Evolutionary conservation across 768 basidiomycete genomes (phyloP).

Genomic region (Tremella yokohamensis): DNA sequence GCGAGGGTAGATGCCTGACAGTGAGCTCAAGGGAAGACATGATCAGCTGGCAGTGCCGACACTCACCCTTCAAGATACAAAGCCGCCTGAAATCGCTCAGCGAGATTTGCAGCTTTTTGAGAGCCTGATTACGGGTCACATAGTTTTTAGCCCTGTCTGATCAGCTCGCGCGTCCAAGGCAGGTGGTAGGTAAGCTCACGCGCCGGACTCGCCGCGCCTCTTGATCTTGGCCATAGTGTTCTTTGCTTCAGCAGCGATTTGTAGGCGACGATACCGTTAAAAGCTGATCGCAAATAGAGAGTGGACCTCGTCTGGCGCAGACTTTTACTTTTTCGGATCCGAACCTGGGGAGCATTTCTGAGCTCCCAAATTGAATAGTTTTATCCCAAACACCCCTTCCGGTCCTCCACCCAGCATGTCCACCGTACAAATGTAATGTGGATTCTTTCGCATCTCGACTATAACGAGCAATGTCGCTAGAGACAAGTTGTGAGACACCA

Average conservation of each 20-base stretch:
- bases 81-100: slow-evolving; percentile 92
- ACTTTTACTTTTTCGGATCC: slow-evolving; percentile 13
- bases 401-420: slow-evolving; percentile 10
- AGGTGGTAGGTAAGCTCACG: slow-evolving; percentile 46
- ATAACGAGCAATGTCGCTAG: background rate
- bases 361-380: slow-evolving; percentile 4
- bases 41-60: background rate
- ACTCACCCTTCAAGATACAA: slow-evolving; percentile 91
- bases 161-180: slow-evolving; percentile 1
- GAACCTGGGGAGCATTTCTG: slow-evolving; percentile 16
- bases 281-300: background rate
- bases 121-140: slow-evolving; percentile 79
- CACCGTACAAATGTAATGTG: background rate
- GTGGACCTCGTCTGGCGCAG: background rate
- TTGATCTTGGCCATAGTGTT: slow-evolving; percentile 52
- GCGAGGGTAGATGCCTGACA: slow-evolving; percentile 88
- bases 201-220: slow-evolving; percentile 52
- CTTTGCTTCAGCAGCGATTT: background rate
- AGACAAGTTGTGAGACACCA: slow-evolving; percentile 1
- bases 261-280: background rate
- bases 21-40: background rate
- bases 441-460: slow-evolving; percentile 1
- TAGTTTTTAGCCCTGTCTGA: slow-evolving; percentile 52
- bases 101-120: slow-evolving; percentile 95
- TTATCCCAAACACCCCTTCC: slow-evolving; percentile 13